Conservation (phyloP, 2,329 filamentous ascomycete genomes). For the Arthrobotrys sinensis region DNA sequence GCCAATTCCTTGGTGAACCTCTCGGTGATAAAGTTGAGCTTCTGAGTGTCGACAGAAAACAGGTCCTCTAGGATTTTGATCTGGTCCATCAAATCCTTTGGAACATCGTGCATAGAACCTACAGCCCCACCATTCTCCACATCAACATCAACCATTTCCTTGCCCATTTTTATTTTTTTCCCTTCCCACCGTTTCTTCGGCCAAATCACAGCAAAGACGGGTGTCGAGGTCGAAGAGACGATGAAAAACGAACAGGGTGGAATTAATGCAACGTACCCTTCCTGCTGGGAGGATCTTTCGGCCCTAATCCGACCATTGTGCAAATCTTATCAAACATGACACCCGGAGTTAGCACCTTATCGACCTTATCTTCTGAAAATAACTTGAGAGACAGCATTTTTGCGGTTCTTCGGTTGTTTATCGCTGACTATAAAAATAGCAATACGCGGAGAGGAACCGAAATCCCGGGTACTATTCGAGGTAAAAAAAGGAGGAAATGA, state of each 20-base stretch:
- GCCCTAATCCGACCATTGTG: constrained; percentile 59
- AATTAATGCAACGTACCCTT: constrained; percentile 63
- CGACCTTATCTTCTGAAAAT: constrained; percentile 50
- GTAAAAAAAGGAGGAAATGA: background rate
- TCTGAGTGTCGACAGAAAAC: constrained; percentile 83
- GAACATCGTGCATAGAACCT: constrained; percentile 94
- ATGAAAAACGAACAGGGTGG: background rate
- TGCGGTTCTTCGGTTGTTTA: constrained; percentile 20
- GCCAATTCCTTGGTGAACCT: constrained; percentile 91
- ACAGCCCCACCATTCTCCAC: constrained; percentile 4
- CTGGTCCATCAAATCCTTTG: constrained; percentile 73
- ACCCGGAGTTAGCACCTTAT: constrained; percentile 38
- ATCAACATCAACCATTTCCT: constrained; percentile 21
- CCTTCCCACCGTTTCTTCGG: constrained; percentile 1
- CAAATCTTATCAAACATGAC: constrained; percentile 45
- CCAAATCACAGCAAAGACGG: background rate
- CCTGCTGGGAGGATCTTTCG: constrained; percentile 63
- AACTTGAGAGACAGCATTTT: constrained; percentile 49
- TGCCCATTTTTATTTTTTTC: background rate
- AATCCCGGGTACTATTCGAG: background rate
- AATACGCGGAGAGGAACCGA: background rate
- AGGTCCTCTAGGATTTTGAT: constrained; percentile 86
- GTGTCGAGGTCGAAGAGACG: background rate
- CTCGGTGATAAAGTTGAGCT: constrained; percentile 89
- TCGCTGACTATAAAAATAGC: constrained; percentile 9